These are phyloP conservation scores for Colletotrichum somersetense DNA, from an alignment of 2,329 filamentous ascomycete species.

Conservation along the genomic window DNA sequence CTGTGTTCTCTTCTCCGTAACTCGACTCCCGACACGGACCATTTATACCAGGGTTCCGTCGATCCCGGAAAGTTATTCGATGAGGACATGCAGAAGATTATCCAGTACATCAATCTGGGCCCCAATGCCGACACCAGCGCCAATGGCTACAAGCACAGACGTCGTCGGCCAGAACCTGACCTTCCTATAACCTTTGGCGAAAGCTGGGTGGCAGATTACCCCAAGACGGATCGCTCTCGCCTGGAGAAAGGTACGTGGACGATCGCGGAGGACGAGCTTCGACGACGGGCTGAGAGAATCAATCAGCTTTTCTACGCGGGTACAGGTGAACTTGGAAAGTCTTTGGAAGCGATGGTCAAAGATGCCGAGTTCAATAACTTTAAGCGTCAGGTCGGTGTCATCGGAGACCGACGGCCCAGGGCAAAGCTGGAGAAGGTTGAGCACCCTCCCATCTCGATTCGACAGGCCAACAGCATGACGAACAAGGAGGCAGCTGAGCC, in stretches of 20 bases:
- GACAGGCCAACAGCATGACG: conserved; percentile 55
- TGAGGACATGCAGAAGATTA: not conserved
- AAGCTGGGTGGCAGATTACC: conserved; percentile 46
- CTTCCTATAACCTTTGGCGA: conserved; percentile 13
- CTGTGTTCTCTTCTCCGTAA: conserved; percentile 10
- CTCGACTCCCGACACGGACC: conserved; percentile 10
- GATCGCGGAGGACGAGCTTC: conserved; percentile 45
- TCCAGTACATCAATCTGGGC: not conserved
- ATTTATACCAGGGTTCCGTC: conserved; percentile 12
- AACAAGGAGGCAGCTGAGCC: conserved; percentile 56
- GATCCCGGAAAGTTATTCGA: conserved; percentile 22
- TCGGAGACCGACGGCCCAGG: conserved; percentile 53
- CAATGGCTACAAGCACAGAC: not conserved
- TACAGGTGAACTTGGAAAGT: conserved; percentile 51
- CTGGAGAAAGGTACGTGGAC: conserved; percentile 43
- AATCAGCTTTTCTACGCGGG: conserved; percentile 57
- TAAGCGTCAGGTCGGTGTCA: conserved; percentile 52
- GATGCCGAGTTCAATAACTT: conserved; percentile 49
- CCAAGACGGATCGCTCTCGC: conserved; percentile 22
- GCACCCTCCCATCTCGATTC: conserved; percentile 50
- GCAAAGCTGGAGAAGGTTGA: conserved; percentile 44
- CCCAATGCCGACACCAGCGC: not conserved
- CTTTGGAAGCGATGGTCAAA: conserved; percentile 47
- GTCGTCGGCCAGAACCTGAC: not conserved
- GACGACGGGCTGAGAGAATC: conserved; percentile 47